Evolutionary conservation across 108 stramenopile genomes (phyloP).

Genomic region (Nitzschia inconspicua): DNA sequence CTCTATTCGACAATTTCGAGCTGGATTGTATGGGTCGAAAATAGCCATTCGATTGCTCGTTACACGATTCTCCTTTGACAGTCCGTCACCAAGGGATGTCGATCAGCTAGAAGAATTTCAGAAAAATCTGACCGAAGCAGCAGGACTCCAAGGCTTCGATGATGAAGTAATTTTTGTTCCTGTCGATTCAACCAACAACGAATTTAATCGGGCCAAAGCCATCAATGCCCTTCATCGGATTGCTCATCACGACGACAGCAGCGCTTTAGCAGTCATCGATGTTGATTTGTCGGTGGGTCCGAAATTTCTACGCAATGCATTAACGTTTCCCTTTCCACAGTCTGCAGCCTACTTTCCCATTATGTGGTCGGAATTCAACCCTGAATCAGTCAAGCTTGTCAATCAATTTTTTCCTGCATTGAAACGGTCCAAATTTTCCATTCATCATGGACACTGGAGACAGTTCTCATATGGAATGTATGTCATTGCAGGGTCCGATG

Average conservation of each 20-base stretch:
- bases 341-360: constrained; percentile 28
- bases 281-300: constrained; percentile 14
- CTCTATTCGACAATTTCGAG: constrained; percentile 12
- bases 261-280: constrained; percentile 16
- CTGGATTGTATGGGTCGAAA: constrained; percentile 6
- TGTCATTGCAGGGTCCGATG: constrained; percentile 22
- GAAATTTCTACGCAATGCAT: constrained; percentile 16
- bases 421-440: constrained; percentile 4
- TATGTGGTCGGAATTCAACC: constrained; percentile 28
- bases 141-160: constrained; percentile 2
- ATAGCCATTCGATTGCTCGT: constrained; percentile 20
- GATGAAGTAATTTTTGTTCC: constrained; percentile 13
- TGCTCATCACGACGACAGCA: constrained; percentile 14
- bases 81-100: neutral
- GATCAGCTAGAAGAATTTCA: constrained; percentile 3
- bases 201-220: constrained; percentile 29
- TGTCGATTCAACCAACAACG: neutral
- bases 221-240: constrained; percentile 17
- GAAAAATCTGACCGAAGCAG: neutral
- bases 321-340: constrained; percentile 11
- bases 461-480: constrained; percentile 27
- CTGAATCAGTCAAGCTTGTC: constrained; percentile 20
- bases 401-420: constrained; percentile 9
- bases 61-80: constrained; percentile 10
- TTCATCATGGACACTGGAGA: constrained; percentile 26